Conservation (phyloP, 1,284 basidiomycete genomes). For the Tausonia pullulans region DNA sequence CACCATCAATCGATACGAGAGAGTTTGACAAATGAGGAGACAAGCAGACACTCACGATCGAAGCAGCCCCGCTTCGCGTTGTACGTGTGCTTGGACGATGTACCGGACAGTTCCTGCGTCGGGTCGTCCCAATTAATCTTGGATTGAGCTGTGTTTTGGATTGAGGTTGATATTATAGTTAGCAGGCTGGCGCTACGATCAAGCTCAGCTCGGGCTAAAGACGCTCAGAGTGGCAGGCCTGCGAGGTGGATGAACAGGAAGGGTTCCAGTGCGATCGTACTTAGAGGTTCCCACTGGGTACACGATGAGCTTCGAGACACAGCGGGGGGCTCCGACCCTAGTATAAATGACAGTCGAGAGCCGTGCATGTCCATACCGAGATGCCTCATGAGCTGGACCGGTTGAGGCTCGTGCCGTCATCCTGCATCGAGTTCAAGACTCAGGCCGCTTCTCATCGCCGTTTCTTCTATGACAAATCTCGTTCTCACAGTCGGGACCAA, state of each 20-base stretch:
- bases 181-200: no score
- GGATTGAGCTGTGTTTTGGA: background rate
- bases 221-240: no score
- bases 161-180: background rate
- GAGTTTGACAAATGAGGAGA: background rate
- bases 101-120: background rate
- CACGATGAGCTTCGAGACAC: no score
- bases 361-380: background rate
- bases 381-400: background rate
- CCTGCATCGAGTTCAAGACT: background rate
- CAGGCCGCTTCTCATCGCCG: background rate
- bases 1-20: no score
- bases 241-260: no score
- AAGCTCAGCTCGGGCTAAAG: no score
- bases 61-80: background rate
- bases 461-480: background rate
- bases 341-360: background rate
- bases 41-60: background rate
- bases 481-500: background rate
- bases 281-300: no score
- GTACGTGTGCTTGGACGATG: background rate
- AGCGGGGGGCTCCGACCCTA: no score
- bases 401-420: no score
- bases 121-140: background rate
- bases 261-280: no score